These are phyloP conservation scores for Herpetomonas tarakana DNA, from an alignment of 208 protist species.

Conservation along the genomic window DNA sequence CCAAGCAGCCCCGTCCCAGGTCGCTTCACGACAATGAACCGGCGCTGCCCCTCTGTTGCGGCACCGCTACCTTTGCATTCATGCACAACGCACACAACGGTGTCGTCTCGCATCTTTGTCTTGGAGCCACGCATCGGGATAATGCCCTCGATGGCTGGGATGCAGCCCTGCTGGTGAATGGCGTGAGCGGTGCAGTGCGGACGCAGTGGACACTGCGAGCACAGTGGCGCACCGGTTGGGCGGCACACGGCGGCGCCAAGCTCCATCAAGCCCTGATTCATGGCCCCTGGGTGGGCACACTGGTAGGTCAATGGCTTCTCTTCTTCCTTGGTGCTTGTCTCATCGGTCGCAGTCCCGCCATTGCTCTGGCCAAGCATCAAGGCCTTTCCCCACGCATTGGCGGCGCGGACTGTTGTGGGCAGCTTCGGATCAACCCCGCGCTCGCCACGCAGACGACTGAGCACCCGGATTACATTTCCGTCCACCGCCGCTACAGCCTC, in stretches of 20 bases:
- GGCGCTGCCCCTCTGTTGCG: slow-evolving; percentile 4
- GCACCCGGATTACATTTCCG: slow-evolving; percentile 92
- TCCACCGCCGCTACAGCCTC: slow-evolving; percentile 80
- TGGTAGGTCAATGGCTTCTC: neutral
- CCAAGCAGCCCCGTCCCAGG: slow-evolving; percentile 59
- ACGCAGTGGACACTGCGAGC: slow-evolving; percentile 66
- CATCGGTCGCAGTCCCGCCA: slow-evolving; percentile 10
- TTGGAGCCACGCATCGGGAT: slow-evolving; percentile 57
- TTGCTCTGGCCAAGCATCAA: slow-evolving; percentile 37
- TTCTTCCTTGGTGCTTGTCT: neutral
- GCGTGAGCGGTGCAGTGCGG: slow-evolving; percentile 46
- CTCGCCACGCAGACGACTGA: slow-evolving; percentile 76
- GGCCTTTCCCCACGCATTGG: slow-evolving; percentile 48
- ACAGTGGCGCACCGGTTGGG: slow-evolving; percentile 62
- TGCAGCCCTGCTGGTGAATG: slow-evolving; percentile 27
- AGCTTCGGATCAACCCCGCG: slow-evolving; percentile 76
- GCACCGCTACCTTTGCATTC: slow-evolving; percentile 17
- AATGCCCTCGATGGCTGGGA: slow-evolving; percentile 72
- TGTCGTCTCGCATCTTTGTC: slow-evolving; percentile 42
- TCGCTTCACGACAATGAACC: slow-evolving; percentile 64
- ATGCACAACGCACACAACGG: slow-evolving; percentile 73
- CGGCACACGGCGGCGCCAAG: slow-evolving; percentile 87
- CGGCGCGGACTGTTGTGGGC: slow-evolving; percentile 50
- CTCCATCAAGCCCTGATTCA: slow-evolving; percentile 95
- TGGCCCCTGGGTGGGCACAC: slow-evolving; percentile 40